Evolutionary conservation across 2,329 filamentous ascomycete genomes (phyloP).

Genomic region (Hypoxylon sp.): DNA sequence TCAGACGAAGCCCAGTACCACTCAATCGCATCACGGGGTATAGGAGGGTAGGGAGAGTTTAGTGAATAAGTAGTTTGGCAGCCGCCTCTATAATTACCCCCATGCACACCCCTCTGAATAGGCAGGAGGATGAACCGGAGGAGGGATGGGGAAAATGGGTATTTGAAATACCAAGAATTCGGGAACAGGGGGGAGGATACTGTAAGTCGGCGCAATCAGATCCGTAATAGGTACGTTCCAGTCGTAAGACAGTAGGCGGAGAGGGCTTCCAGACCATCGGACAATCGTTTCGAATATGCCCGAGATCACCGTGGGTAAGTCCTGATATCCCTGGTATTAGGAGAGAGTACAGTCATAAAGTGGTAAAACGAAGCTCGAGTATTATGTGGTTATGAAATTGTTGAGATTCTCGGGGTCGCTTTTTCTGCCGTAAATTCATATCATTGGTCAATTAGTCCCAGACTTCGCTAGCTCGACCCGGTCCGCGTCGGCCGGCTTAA

Average conservation of each 20-base stretch:
- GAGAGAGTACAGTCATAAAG: constrained; percentile 11
- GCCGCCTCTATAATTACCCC: constrained; percentile 32
- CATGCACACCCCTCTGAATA: constrained; percentile 43
- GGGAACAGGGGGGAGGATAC: constrained; percentile 37
- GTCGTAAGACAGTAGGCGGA: constrained; percentile 22
- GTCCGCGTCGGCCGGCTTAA: constrained; percentile 45
- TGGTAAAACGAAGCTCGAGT: constrained; percentile 16
- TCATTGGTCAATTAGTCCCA: constrained; percentile 46
- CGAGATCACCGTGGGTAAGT: constrained; percentile 27
- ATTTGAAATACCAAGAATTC: constrained; percentile 48
- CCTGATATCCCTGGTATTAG: background rate
- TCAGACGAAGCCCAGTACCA: constrained; percentile 47
- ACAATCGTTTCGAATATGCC: constrained; percentile 40
- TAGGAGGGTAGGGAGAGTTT: constrained; percentile 27
- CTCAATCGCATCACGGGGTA: constrained; percentile 50
- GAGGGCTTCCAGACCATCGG: constrained; percentile 29
- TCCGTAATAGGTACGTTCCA: constrained; percentile 31
- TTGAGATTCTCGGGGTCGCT: constrained; percentile 46
- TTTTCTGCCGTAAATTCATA: constrained; percentile 42
- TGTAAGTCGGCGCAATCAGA: constrained; percentile 34
- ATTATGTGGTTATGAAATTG: constrained; percentile 29
- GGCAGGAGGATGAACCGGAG: constrained; percentile 45
- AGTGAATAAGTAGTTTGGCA: constrained; percentile 43
- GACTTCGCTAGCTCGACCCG: constrained; percentile 30
- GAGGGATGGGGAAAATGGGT: constrained; percentile 42